These are phyloP conservation scores for Choricystis sp. DNA, from an alignment of 139 green algal genomes.

Conservation along the genomic window DNA sequence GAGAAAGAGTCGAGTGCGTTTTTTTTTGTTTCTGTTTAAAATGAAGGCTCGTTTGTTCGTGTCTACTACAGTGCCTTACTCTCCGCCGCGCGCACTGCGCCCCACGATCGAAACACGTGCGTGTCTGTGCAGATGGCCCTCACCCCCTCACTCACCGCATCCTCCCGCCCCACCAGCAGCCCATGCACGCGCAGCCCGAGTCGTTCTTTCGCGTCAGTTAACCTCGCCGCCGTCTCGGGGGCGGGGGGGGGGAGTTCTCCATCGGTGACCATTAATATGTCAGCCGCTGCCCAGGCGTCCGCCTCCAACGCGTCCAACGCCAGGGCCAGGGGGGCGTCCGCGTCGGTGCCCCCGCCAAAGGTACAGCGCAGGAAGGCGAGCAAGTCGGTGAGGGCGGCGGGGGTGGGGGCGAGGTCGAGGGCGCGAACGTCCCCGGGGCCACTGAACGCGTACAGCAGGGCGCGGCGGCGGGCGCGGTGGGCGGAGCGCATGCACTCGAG, in stretches of 20 bases:
- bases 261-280: slow-evolving; percentile 88
- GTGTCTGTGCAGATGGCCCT: slow-evolving; percentile 60
- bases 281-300: slow-evolving; percentile 60
- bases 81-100: slow-evolving; percentile 24
- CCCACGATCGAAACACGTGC: slow-evolving; percentile 77
- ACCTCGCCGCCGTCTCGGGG: slow-evolving; percentile 21
- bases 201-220: slow-evolving; percentile 26
- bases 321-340: slow-evolving; percentile 54
- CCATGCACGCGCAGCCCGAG: slow-evolving; percentile 73
- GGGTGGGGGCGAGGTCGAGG: slow-evolving; percentile 55
- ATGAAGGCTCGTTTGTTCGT: background rate
- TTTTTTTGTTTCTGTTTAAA: no score
- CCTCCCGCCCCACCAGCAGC: slow-evolving; percentile 47
- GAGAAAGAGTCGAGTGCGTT: no score
- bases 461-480: slow-evolving; percentile 51
- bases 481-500: slow-evolving; percentile 78
- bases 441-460: slow-evolving; percentile 83
- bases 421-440: slow-evolving; percentile 59
- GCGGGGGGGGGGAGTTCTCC: slow-evolving; percentile 62
- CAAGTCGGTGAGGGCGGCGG: slow-evolving; percentile 34
- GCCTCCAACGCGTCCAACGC: slow-evolving; percentile 44
- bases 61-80: no score
- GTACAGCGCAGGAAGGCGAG: slow-evolving; percentile 62
- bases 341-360: slow-evolving; percentile 43
- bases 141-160: slow-evolving; percentile 43